A percentile compares a stretch with the other conserved stretches of the same genome.
Evolutionary conservation across 176 grass and related monocot genomes (phyloP).

Genomic region (Triticum urartu): DNA sequence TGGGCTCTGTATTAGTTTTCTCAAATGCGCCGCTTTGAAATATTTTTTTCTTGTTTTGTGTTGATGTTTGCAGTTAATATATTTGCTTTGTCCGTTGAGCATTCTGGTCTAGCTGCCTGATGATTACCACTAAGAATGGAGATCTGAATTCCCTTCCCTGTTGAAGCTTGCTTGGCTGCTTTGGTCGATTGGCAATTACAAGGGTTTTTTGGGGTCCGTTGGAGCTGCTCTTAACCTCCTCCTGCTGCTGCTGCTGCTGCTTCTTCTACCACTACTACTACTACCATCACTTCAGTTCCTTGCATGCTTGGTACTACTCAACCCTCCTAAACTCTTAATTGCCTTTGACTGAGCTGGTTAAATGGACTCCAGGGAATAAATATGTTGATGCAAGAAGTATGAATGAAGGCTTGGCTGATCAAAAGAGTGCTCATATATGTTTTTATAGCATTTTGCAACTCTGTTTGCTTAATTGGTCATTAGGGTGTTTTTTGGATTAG

Average conservation of each 20-base stretch:
- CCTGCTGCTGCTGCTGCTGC: neutral
- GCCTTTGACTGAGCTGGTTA: neutral
- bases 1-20: neutral
- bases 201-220: neutral
- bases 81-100: neutral
- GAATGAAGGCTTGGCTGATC: slow-evolving; percentile 9
- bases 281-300: too few species aligned
- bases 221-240: neutral
- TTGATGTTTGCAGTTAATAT: neutral
- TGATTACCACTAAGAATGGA: slow-evolving; percentile 2
- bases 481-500: neutral
- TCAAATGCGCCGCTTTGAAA: neutral
- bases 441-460: neutral
- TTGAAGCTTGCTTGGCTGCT: neutral
- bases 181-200: neutral
- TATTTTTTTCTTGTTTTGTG: neutral
- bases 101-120: neutral
- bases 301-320: too few species aligned
- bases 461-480: neutral
- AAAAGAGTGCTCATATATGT: neutral
- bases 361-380: neutral
- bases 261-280: neutral
- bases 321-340: too few species aligned
- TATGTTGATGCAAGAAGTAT: slow-evolving; percentile 1
- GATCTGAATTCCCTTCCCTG: neutral